phyloP scores from a whole-genome alignment of 1,284 basidiomycete genomes.

The Melampsora larici-populina region DNA sequence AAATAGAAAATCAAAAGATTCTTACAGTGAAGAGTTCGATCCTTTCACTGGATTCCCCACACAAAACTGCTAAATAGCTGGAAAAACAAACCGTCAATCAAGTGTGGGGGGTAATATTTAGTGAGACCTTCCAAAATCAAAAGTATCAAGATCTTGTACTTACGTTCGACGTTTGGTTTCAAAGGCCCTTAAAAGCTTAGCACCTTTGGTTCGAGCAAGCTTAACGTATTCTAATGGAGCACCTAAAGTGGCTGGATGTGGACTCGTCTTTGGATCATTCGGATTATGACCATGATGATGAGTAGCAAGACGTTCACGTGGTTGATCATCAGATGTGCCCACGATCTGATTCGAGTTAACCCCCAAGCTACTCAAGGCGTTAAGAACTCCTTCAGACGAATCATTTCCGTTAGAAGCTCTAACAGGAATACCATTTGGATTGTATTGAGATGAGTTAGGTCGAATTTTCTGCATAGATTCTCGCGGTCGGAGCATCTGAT shows the following conservation, averaged over 20 bases:
- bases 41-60: conserved; percentile 85
- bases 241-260: conserved; percentile 39
- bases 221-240: conserved; percentile 72
- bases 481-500: neutral
- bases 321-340: conserved; percentile 23
- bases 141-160: conserved; percentile 44
- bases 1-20: neutral
- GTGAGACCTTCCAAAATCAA: neutral
- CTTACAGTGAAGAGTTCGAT: conserved; percentile 75
- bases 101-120: neutral
- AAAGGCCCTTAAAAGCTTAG: conserved; percentile 72
- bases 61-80: conserved; percentile 80
- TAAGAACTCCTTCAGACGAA: too few relatives aligned
- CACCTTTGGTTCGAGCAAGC: conserved; percentile 79
- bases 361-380: too few relatives aligned
- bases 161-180: conserved; percentile 81
- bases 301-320: conserved; percentile 35
- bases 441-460: conserved; percentile 3
- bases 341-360: too few relatives aligned
- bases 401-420: too few relatives aligned
- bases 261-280: conserved; percentile 24
- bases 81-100: conserved; percentile 8
- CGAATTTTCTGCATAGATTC: conserved; percentile 23
- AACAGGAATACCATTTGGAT: neutral
- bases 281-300: conserved; percentile 37